Conservation (phyloP, 495 filamentous ascomycete species). For the Penicillium ochrochloron region DNA sequence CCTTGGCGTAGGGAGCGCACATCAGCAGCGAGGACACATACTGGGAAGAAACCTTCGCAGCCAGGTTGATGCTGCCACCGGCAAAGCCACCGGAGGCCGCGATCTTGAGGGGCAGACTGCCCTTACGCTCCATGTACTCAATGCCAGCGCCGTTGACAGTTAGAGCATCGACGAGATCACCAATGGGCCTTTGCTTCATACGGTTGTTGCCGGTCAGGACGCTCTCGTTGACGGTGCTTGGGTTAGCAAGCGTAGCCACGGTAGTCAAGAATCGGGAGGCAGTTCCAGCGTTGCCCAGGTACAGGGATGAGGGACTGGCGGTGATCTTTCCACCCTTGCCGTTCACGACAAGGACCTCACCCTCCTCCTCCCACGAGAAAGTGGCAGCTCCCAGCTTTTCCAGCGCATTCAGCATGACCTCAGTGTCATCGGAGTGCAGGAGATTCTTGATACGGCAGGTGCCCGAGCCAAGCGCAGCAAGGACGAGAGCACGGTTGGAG, state of each 20-base stretch:
- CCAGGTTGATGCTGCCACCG: constrained; percentile 90
- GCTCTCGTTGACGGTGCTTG: constrained; percentile 65
- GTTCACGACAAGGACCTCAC: constrained; percentile 84
- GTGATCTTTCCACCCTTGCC: constrained; percentile 86
- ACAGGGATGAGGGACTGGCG: constrained; percentile 76
- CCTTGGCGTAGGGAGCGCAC: constrained; percentile 95
- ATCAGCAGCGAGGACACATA: constrained; percentile 96
- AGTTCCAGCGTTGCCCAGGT: constrained; percentile 96
- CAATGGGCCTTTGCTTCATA: constrained; percentile 96
- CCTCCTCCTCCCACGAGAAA: constrained; percentile 93
- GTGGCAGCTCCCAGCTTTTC: constrained; percentile 83
- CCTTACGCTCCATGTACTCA: constrained; percentile 76
- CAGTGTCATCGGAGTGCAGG: constrained; percentile 94
- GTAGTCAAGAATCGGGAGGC: constrained; percentile 95
- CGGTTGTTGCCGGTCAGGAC: constrained; percentile 91
- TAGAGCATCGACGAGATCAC: constrained; percentile 90
- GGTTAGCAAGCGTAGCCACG: constrained; percentile 81
- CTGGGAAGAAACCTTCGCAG: constrained; percentile 94
- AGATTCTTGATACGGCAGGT: constrained; percentile 88
- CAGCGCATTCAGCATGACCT: constrained; percentile 93
- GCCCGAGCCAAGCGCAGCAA: constrained; percentile 89
- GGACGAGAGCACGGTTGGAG: constrained; percentile 90
- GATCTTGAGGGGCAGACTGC: constrained; percentile 83
- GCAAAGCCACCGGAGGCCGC: constrained; percentile 81
- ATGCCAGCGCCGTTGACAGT: constrained; percentile 80